These are phyloP conservation scores for Leucoagaricus sp. DNA, from an alignment of 1,284 basidiomycete species.

Conservation along the genomic window DNA sequence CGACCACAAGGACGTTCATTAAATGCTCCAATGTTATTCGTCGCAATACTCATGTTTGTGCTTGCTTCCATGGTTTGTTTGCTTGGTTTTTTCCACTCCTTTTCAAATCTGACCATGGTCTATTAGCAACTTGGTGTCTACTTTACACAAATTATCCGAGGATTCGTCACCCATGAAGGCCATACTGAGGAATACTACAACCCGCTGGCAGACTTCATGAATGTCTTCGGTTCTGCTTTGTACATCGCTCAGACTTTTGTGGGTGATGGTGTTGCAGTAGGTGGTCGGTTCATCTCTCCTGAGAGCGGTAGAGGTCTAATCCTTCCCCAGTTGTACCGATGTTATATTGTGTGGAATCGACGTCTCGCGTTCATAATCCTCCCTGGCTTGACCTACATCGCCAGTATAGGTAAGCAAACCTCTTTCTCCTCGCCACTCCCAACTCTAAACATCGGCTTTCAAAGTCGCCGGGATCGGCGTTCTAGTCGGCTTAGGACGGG, in stretches of 20 bases:
- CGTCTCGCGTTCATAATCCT: conserved; percentile 20
- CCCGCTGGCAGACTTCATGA: conserved; percentile 26
- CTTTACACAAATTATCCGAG: conserved; percentile 24
- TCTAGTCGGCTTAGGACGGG: conserved; percentile 21
- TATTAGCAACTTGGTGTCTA: conserved; percentile 26
- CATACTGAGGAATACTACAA: conserved; percentile 22
- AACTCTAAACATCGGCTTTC: background rate
- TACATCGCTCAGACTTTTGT: conserved; percentile 32
- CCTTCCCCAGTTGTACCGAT: conserved; percentile 20
- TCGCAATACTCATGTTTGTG: conserved; percentile 24
- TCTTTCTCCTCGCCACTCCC: background rate
- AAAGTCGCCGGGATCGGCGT: conserved; percentile 23
- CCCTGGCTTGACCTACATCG: conserved; percentile 23
- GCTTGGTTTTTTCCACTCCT: background rate
- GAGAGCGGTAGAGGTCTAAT: too few relatives aligned
- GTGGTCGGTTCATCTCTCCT: conserved; percentile 1
- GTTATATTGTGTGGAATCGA: conserved; percentile 27
- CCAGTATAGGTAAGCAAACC: conserved; percentile 23
- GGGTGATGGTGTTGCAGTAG: conserved; percentile 31
- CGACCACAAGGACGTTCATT: conserved; percentile 17
- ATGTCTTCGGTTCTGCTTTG: conserved; percentile 28
- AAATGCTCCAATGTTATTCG: conserved; percentile 23
- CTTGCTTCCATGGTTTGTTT: conserved; percentile 25
- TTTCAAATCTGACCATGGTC: background rate
- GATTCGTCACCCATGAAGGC: conserved; percentile 21